Conservation (phyloP, 2,329 filamentous ascomycete species). For the Hypocreales sp. region DNA sequence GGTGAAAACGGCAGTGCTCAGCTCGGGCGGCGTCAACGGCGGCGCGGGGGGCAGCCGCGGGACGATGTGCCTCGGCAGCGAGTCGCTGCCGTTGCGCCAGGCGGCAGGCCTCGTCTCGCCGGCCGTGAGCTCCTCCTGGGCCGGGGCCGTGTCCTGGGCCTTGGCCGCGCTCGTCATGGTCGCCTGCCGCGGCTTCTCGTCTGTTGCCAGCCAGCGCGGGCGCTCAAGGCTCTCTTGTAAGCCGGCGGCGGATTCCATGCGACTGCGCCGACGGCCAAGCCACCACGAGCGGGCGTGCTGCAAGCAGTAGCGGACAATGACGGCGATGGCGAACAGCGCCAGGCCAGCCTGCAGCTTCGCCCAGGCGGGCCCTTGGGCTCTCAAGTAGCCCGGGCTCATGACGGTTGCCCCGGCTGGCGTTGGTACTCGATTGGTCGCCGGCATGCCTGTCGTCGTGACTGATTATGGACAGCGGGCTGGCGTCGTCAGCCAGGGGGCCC, state of each 20-base stretch:
- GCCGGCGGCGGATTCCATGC: too few species aligned
- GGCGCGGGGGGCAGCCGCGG: constrained; percentile 27
- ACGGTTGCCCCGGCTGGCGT: constrained; percentile 12
- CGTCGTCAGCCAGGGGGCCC: constrained; percentile 15
- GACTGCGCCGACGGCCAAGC: too few species aligned
- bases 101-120: constrained; percentile 9
- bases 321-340: constrained; percentile 18
- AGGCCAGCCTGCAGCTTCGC: constrained; percentile 13
- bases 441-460: constrained; percentile 12
- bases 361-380: constrained; percentile 13
- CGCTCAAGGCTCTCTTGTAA: too few species aligned
- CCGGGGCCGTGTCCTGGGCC: constrained; percentile 1
- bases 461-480: constrained; percentile 14
- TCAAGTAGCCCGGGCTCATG: constrained; percentile 14
- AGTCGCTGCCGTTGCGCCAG: constrained; percentile 11
- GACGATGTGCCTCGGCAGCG: constrained; percentile 14
- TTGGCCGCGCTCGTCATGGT: too few species aligned
- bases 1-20: constrained; percentile 24
- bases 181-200: too few species aligned
- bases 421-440: constrained; percentile 16
- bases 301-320: constrained; percentile 17
- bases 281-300: constrained; percentile 10
- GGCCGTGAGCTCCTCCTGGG: constrained; percentile 4
- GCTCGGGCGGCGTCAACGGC: constrained; percentile 31
- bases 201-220: neutral